Base-by-base conservation (phyloP, 805 yeast genomes). In the Jamesozyma piceae region DNA sequence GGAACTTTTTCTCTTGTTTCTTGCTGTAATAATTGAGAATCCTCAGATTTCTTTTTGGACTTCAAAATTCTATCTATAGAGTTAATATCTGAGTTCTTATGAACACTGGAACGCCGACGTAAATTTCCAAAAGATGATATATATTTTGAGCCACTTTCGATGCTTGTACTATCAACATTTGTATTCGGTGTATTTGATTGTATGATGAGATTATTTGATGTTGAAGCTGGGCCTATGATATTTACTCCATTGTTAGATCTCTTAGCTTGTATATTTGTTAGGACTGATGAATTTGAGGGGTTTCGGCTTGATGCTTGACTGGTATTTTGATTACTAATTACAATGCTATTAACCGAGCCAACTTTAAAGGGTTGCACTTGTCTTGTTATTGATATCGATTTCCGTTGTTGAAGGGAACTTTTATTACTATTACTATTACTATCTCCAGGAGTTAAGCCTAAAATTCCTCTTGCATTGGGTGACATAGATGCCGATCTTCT, bases 61-160 rank as follows among this genome's bases (percentile, higher is more conserved):
- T 24, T 24, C 11, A 24, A 24, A 24, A 24, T 41, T 34, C 45
- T 49, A 52, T 47, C 48, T n/a, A 38, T 38, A 13, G 36, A 32
- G 17, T 40, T 31, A 10, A 37, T 19, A 14, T 47, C 48, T 5
- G 28, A 29, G 22, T 35, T 44, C 43, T 67, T 55, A 41, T 67
- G 52, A 13, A 65, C 43, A 45, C 70, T 63, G 10, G 75, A 65
- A 39, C 65, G 63, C 19, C 83, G 67, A n/a, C 81, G 71, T 38
- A 84, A 65, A n/a, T 80, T 78, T 0, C 85, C 84, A 59, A 81
- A 81, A 0, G 89, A 80, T 1, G 90, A 78, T 2, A 85, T 74
- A 49, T 80, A 82, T 48, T 78, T 71, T 2, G 84, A 81, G 0
- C 80, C 67, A 21, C 69, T 68, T 8, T 56, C 58, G 44, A 58